A percentile compares a stretch with the other conserved stretches of the same genome.
phyloP scores from a whole-genome alignment of 805 yeast species.

The Wickerhamomyces strasburgensis region DNA sequence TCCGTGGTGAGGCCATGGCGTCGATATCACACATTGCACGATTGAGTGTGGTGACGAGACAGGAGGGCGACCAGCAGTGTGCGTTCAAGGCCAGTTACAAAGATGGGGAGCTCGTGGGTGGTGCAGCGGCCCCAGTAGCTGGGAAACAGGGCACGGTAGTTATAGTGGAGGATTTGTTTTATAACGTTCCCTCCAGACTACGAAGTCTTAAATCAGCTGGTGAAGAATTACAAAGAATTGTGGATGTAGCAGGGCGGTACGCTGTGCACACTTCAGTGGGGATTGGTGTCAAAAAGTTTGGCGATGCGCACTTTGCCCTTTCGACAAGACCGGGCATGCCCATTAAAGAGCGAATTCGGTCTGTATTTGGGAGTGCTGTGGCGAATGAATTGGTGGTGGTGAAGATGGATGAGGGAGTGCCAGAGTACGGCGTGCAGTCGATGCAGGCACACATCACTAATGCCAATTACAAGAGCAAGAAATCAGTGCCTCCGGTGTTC shows the following conservation, averaged over 20 bases:
- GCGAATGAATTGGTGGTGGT: slow-evolving; percentile 60
- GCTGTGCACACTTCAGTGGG: slow-evolving; percentile 72
- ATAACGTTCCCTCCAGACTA: slow-evolving; percentile 76
- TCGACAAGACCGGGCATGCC: slow-evolving; percentile 46
- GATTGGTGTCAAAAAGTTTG: slow-evolving; percentile 73
- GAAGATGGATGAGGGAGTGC: slow-evolving; percentile 26
- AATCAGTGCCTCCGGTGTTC: slow-evolving; percentile 60
- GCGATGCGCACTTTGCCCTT: slow-evolving; percentile 68
- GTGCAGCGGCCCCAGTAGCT: slow-evolving; percentile 57
- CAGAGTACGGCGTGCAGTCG: slow-evolving; percentile 43
- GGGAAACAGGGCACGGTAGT: slow-evolving; percentile 86
- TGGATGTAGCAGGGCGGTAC: slow-evolving; percentile 81
- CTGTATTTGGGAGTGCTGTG: slow-evolving; percentile 63
- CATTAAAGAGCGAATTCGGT: slow-evolving; percentile 64
- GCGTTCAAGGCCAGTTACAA: slow-evolving; percentile 70
- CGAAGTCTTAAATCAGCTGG: slow-evolving; percentile 56
- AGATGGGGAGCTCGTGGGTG: slow-evolving; percentile 51
- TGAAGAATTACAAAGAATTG: slow-evolving; percentile 72
- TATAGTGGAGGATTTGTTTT: slow-evolving; percentile 82
- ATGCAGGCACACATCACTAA: slow-evolving; percentile 63
- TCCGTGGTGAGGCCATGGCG: slow-evolving; percentile 95
- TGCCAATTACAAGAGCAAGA: slow-evolving; percentile 66
- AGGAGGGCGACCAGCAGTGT: slow-evolving; percentile 51
- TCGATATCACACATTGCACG: slow-evolving; percentile 88
- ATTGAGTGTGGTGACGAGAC: slow-evolving; percentile 74